Conservation (phyloP, 495 filamentous ascomycete genomes). For the Xylaria castorea region DNA sequence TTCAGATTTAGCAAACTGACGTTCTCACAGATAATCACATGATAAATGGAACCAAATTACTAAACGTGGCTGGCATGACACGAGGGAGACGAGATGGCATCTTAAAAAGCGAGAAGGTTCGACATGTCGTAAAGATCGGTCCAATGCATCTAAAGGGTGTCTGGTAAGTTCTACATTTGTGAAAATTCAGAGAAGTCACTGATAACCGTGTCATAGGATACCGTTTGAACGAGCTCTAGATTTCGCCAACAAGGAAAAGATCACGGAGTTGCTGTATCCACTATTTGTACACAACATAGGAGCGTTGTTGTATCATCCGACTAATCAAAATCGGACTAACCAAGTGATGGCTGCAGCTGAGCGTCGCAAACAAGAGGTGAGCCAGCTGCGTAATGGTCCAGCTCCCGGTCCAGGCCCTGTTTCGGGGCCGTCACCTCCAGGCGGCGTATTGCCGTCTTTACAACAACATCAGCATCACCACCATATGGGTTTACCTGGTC, state of each 20-base stretch:
- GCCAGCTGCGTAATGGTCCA: slow-evolving; percentile 54
- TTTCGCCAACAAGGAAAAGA: slow-evolving; percentile 99
- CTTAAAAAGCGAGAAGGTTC: slow-evolving; percentile 94
- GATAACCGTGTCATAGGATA: slow-evolving; percentile 68
- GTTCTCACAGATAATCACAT: slow-evolving; percentile 86
- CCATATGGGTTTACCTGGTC: slow-evolving; percentile 76
- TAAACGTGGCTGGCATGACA: slow-evolving; percentile 98
- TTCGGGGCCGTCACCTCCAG: slow-evolving; percentile 46
- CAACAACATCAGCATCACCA: slow-evolving; percentile 73
- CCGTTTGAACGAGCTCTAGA: slow-evolving; percentile 95
- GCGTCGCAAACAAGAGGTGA: slow-evolving; percentile 69
- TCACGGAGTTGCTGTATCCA: slow-evolving; percentile 93
- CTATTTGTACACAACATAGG: slow-evolving; percentile 98
- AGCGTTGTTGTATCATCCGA: slow-evolving; percentile 89
- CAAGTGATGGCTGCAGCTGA: slow-evolving; percentile 88
- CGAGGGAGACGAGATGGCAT: slow-evolving; percentile 95
- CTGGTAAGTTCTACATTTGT: slow-evolving; percentile 69
- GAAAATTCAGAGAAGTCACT: not conserved
- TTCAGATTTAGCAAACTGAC: not conserved
- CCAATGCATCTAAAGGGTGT: slow-evolving; percentile 99
- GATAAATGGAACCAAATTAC: slow-evolving; percentile 97
- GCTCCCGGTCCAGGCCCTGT: slow-evolving; percentile 46
- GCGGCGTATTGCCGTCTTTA: slow-evolving; percentile 66
- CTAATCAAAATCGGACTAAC: slow-evolving; percentile 81
- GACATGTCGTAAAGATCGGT: slow-evolving; percentile 98